phyloP scores from a whole-genome alignment of 1,139 yeast species.

The Yamadazyma diddensiae region DNA sequence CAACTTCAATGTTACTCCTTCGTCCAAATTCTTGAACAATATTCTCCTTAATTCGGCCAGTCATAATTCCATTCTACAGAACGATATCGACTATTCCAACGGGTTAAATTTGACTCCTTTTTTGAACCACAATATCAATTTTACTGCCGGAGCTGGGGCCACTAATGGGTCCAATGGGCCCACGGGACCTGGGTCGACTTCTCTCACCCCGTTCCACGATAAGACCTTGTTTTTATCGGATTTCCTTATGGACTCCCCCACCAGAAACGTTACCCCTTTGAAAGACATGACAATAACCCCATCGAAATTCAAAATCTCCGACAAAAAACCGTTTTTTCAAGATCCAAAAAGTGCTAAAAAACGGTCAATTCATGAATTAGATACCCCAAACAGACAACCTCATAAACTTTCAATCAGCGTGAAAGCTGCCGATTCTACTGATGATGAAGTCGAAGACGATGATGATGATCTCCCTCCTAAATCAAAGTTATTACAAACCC shows the following conservation, averaged over 20 bases:
- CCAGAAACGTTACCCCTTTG: conserved; percentile 26
- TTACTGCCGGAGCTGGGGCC: conserved; percentile 11
- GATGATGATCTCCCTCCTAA: conserved; percentile 10
- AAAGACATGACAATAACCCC: conserved; percentile 44
- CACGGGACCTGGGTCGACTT: conserved; percentile 9
- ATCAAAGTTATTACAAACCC: conserved; percentile 23
- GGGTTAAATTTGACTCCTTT: conserved; percentile 47
- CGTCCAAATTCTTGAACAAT: conserved; percentile 23
- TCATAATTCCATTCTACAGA: conserved; percentile 10
- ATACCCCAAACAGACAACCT: conserved; percentile 43
- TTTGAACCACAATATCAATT: conserved; percentile 36
- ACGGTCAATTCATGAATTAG: conserved; percentile 35
- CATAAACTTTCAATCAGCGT: conserved; percentile 30
- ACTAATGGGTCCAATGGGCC: background rate
- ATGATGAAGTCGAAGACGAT: conserved; percentile 13
- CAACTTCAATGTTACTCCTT: conserved; percentile 39
- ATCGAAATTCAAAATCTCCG: conserved; percentile 31
- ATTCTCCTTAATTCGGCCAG: conserved; percentile 13
- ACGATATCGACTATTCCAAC: conserved; percentile 32
- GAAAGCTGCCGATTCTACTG: conserved; percentile 19
- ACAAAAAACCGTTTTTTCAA: conserved; percentile 15
- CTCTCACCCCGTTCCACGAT: conserved; percentile 45
- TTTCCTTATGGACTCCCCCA: conserved; percentile 47
- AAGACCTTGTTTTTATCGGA: conserved; percentile 42
- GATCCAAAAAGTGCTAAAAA: conserved; percentile 30